Evolutionary conservation across 495 filamentous ascomycete species (phyloP).

Genomic region (Cairneyella variabilis): DNA sequence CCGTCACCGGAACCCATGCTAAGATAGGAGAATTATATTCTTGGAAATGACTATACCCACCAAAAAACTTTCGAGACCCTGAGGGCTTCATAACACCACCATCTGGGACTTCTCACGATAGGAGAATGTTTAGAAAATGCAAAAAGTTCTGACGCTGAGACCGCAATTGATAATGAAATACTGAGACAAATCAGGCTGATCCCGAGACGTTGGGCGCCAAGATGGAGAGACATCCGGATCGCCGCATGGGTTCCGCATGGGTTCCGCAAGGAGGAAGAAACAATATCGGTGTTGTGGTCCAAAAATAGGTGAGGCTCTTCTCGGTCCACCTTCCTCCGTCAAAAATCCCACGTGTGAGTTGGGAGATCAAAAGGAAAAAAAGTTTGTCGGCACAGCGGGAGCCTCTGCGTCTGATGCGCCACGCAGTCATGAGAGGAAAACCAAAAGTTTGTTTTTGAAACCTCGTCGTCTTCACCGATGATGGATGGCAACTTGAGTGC

Average conservation of each 20-base stretch:
- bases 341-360: background rate
- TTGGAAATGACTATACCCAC: too few relatives aligned
- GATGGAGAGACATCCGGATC: conserved; percentile 3
- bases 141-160: too few relatives aligned
- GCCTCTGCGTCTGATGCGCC: too few relatives aligned
- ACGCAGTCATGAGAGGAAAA: background rate
- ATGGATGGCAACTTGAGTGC: background rate
- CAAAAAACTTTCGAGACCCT: too few relatives aligned
- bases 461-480: background rate
- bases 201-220: conserved; percentile 6
- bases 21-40: too few relatives aligned
- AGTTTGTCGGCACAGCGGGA: background rate
- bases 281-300: background rate
- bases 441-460: background rate
- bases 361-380: background rate
- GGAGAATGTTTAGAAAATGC: too few relatives aligned
- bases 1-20: too few relatives aligned
- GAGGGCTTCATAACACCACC: too few relatives aligned
- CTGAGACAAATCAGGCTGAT: background rate
- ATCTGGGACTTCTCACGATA: too few relatives aligned
- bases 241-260: conserved; percentile 1
- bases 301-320: background rate
- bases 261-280: background rate
- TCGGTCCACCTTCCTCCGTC: background rate
- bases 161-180: too few relatives aligned